phyloP scores from a whole-genome alignment of 2,329 filamentous ascomycete species.

The Penicillium decumbens region DNA sequence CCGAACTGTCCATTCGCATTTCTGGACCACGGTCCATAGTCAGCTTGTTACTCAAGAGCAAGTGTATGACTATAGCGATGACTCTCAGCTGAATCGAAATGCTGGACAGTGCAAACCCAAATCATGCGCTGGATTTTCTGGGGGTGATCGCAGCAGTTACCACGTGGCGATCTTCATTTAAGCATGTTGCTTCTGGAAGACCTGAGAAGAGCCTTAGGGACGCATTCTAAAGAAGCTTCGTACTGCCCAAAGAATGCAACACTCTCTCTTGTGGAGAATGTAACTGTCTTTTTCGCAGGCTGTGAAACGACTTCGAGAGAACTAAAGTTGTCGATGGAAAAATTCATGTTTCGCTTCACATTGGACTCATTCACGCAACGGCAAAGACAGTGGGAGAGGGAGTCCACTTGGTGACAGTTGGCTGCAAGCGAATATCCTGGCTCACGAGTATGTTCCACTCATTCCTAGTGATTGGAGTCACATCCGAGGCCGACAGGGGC shows the following conservation, averaged over 20 bases:
- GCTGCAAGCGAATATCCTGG: constrained; percentile 29
- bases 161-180: too few species aligned
- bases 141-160: too few species aligned
- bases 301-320: not conserved
- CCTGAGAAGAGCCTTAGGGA: not conserved
- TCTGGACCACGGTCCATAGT: not conserved
- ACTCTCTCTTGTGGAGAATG: not conserved
- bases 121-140: not conserved
- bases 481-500: constrained; percentile 41
- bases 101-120: not conserved
- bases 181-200: not conserved
- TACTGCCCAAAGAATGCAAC: not conserved
- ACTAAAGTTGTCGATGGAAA: not conserved
- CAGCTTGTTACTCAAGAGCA: not conserved
- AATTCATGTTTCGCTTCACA: not conserved
- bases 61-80: too few species aligned
- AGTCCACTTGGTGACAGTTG: constrained; percentile 37
- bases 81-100: too few species aligned
- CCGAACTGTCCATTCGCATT: not conserved
- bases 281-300: not conserved
- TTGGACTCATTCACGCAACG: constrained; percentile 23
- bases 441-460: constrained; percentile 42
- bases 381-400: constrained; percentile 33
- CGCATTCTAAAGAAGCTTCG: not conserved
- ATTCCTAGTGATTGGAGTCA: constrained; percentile 41